Conservation (phyloP, 2,329 filamentous ascomycete species). For the Coniochaeta hoffmannii region DNA sequence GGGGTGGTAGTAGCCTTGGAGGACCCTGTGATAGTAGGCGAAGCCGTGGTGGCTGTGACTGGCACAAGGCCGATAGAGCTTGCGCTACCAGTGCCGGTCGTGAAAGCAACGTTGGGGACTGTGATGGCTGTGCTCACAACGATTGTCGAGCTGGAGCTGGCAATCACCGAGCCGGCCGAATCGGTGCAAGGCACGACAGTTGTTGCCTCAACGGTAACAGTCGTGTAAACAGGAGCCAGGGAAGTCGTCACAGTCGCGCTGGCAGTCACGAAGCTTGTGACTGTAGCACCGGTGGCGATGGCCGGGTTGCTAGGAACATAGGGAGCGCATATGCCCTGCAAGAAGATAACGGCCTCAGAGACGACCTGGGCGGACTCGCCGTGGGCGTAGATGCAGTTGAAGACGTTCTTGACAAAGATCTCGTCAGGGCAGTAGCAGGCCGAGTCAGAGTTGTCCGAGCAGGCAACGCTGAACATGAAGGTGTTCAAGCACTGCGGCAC, state of each 20-base stretch:
- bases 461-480: conserved; percentile 68
- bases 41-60: conserved; percentile 26
- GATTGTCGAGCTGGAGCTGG: conserved; percentile 41
- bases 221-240: conserved; percentile 34
- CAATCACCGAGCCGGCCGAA: conserved; percentile 35
- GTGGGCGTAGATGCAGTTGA: conserved; percentile 73
- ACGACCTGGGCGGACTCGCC: conserved; percentile 60
- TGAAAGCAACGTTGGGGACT: conserved; percentile 46
- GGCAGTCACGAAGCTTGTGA: conserved; percentile 53
- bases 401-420: conserved; percentile 71
- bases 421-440: conserved; percentile 80
- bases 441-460: conserved; percentile 75
- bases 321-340: conserved; percentile 83
- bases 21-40: conserved; percentile 9
- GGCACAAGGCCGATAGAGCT: conserved; percentile 29
- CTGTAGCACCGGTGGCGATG: conserved; percentile 66
- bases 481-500: conserved; percentile 89
- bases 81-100: conserved; percentile 25
- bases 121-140: conserved; percentile 39
- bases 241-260: conserved; percentile 29
- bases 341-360: conserved; percentile 67
- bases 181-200: conserved; percentile 43
- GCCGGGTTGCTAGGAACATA: conserved; percentile 73
- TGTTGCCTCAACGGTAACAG: conserved; percentile 41
- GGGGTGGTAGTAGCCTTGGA: conserved; percentile 13